These are phyloP conservation scores for Oryza rufipogon DNA, from an alignment of 176 grass and related monocot species.

Conservation along the genomic window DNA sequence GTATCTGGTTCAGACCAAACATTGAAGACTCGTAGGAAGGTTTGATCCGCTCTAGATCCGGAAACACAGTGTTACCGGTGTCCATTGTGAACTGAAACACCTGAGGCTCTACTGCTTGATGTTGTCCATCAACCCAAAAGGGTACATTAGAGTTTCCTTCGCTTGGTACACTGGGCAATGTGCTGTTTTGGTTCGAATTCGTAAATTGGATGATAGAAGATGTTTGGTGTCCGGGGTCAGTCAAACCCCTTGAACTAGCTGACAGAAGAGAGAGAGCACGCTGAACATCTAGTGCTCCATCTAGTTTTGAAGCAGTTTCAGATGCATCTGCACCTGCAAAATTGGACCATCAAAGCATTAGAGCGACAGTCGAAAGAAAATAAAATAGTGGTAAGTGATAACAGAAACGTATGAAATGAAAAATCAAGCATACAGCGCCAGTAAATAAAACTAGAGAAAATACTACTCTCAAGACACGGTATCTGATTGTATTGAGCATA, in stretches of 20 bases:
- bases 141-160: slow-evolving; percentile 9
- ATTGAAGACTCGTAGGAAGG: not conserved
- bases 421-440: not conserved
- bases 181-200: not conserved
- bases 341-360: not conserved
- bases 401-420: not conserved
- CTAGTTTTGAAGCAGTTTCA: slow-evolving; percentile 49
- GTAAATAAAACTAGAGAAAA: not conserved
- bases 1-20: slow-evolving; percentile 7
- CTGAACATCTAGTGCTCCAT: slow-evolving; percentile 62
- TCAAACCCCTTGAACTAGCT: slow-evolving; percentile 35
- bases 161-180: not conserved
- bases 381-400: not conserved
- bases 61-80: not conserved
- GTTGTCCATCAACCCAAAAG: slow-evolving; percentile 6
- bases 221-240: slow-evolving; percentile 1
- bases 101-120: not conserved
- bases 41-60: slow-evolving; percentile 4
- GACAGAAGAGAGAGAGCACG: slow-evolving; percentile 81
- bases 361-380: not conserved
- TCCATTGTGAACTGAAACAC: slow-evolving; percentile 13
- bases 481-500: not conserved
- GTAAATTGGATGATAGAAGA: slow-evolving; percentile 17
- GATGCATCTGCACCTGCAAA: slow-evolving; percentile 40
- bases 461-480: not conserved